phyloP scores from a whole-genome alignment of 2,329 filamentous ascomycete genomes.

The Simplicillium aogashimaense region DNA sequence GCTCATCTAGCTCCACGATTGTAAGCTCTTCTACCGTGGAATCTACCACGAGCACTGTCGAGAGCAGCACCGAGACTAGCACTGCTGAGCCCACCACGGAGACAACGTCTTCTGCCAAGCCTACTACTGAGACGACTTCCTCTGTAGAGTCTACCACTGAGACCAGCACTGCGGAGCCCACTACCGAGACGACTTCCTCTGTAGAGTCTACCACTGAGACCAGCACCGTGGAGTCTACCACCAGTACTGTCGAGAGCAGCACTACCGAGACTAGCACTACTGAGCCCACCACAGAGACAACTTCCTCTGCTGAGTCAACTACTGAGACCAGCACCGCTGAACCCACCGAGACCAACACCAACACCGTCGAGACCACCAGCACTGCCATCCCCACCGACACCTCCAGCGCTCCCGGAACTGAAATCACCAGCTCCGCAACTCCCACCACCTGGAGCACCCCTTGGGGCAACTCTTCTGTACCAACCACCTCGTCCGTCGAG shows the following conservation, averaged over 20 bases:
- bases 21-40: no score
- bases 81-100: not conserved
- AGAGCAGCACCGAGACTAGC: not conserved
- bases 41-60: not conserved
- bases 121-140: no score
- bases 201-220: not conserved
- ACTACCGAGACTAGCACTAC: no score
- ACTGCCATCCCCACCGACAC: slow-evolving; percentile 3
- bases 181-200: not conserved
- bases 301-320: not conserved
- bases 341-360: not conserved
- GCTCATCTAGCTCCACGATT: slow-evolving; percentile 1
- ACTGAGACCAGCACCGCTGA: not conserved
- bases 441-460: not conserved
- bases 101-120: not conserved
- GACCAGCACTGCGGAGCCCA: not conserved
- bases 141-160: not conserved
- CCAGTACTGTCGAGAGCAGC: no score
- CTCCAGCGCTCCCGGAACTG: not conserved
- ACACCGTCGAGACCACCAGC: not conserved
- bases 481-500: not conserved
- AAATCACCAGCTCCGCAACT: not conserved
- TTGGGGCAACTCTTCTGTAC: not conserved
- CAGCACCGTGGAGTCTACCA: no score
- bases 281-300: no score